phyloP scores from a whole-genome alignment of 2,329 filamentous ascomycete genomes.

The Emmonsiellopsis sp. region DNA sequence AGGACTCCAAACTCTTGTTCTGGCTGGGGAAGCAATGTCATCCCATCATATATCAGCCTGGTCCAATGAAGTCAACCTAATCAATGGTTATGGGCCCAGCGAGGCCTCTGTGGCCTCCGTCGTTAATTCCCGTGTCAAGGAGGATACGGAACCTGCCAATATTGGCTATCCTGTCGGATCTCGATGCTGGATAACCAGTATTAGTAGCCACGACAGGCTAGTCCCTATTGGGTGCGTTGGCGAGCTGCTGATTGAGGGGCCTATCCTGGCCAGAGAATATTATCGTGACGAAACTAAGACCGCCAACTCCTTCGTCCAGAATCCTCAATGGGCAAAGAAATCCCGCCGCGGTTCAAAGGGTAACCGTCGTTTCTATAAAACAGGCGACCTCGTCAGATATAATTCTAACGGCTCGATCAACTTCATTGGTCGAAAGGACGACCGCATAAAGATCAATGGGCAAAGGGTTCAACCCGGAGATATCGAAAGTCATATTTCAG shows the following conservation, averaged over 20 bases:
- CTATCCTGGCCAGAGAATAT: conserved; percentile 70
- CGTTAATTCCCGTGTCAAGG: conserved; percentile 8
- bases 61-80: conserved; percentile 21
- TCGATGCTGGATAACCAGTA: conserved; percentile 20
- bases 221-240: conserved; percentile 55
- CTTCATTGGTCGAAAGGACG: conserved; percentile 67
- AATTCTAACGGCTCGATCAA: conserved; percentile 59
- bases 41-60: conserved; percentile 15
- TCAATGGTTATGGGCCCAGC: conserved; percentile 27
- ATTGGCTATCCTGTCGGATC: conserved; percentile 16
- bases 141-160: neutral
- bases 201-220: conserved; percentile 18
- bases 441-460: conserved; percentile 75
- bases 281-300: conserved; percentile 72
- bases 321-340: conserved; percentile 50
- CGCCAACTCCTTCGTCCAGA: conserved; percentile 57
- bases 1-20: conserved; percentile 25
- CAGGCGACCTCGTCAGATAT: conserved; percentile 71
- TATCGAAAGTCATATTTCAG: conserved; percentile 59
- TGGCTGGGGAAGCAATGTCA: conserved; percentile 19
- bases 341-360: conserved; percentile 34
- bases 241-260: conserved; percentile 70
- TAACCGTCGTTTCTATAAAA: conserved; percentile 67
- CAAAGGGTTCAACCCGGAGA: conserved; percentile 78
- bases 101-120: conserved; percentile 21